Base-by-base conservation (phyloP, 345 rosid species). In the Jatropha curcas region DNA sequence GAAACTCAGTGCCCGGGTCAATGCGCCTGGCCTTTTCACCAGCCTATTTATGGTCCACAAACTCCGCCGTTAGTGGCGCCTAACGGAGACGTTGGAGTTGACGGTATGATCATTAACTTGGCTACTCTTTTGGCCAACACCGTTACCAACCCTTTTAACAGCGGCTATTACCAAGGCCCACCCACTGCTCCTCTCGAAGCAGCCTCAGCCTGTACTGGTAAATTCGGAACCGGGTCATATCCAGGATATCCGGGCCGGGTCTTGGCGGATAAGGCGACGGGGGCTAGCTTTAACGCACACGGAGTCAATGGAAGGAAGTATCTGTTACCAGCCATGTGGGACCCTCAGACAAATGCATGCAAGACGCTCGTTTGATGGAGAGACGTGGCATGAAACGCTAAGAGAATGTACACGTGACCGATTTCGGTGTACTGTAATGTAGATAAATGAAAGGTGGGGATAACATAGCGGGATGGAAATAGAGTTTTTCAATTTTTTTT, bases 21-120 rank as follows among this genome's bases (percentile, higher is more conserved):
- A 78, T 94, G 98, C 67, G 97, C 97, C 6, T 90, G 98, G 98
- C 98, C 97, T n/a, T 94, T 94, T 50, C 98, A 94, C 73, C 98
- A 90, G 84, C 98, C 97, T 6, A 70, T 92, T 0, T 89, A 94
- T 74, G 97, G 98, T 31, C 97, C 97, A 0, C 98, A 92, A 74
- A 79, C 92, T 0, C 95, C 97, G 31, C 97, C 98, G 31, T 60
- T 92, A 33, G 81, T 88, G 0, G 83, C 98, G 0, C 98, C 98
- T 12, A 94, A 85, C 82, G 97, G 97, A 8, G 97, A 94, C 84
- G 97, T 90, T 0, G 98, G 98, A 9, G 84, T 88, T 11, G 97
- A 94, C 72, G 98, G 98, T 2, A 92, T 94, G 97, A 82, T 94
- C 55, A 94, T 94, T 3, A 92, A 87, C 80, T 46, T 92, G 16